Evolutionary conservation across 169 alveolate species (phyloP).

Genomic region (Plasmodium vivax): DNA sequence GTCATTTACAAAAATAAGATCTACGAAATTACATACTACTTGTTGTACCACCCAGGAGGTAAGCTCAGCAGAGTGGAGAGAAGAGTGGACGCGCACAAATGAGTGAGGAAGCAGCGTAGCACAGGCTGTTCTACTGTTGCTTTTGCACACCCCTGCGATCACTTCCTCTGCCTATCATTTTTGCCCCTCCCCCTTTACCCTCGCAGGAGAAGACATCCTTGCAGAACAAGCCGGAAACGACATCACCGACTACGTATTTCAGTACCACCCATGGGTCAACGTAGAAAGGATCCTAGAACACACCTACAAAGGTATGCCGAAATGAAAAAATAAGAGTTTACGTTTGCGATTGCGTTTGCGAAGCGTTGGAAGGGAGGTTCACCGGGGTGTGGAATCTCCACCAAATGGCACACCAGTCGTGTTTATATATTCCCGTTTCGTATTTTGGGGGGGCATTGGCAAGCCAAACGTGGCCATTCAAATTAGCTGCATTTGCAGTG

Average conservation of each 20-base stretch:
- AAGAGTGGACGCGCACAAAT: background rate
- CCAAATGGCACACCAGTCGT: background rate
- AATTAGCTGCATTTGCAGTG: background rate
- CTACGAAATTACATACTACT: constrained; percentile 84
- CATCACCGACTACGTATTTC: constrained; percentile 68
- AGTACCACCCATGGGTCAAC: constrained; percentile 79
- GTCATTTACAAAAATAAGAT: constrained; percentile 81
- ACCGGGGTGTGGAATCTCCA: background rate
- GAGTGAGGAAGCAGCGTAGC: background rate
- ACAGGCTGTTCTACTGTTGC: background rate
- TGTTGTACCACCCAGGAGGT: constrained; percentile 87
- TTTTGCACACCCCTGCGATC: background rate
- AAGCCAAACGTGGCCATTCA: background rate
- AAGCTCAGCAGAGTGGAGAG: background rate
- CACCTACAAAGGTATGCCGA: constrained; percentile 70
- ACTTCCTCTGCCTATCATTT: background rate
- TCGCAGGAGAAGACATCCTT: constrained; percentile 74
- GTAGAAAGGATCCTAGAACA: constrained; percentile 73
- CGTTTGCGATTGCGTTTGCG: background rate
- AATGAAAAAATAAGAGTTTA: constrained; percentile 13
- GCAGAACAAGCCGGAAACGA: constrained; percentile 78
- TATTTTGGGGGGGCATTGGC: background rate
- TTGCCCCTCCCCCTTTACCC: background rate
- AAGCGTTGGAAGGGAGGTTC: background rate
- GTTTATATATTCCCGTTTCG: background rate